A percentile compares a stretch with the other conserved stretches of the same genome.
phyloP scores from a whole-genome alignment of 768 basidiomycete species.

The Termitomyces sp. region DNA sequence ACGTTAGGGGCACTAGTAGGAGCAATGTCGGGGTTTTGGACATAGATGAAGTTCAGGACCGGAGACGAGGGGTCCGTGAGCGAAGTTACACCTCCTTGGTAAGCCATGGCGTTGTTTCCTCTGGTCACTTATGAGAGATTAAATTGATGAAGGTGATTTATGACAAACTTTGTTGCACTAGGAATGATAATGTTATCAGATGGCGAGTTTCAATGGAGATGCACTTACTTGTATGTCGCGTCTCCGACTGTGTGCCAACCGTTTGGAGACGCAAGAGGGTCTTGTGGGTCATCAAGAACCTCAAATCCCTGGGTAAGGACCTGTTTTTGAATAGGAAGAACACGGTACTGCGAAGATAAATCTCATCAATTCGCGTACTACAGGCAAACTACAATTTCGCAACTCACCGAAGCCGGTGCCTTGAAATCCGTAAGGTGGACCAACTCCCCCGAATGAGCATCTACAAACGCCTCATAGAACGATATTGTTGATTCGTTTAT shows the following conservation, averaged over 20 bases:
- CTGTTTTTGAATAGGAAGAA: slow-evolving; percentile 45
- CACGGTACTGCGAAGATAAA: slow-evolving; percentile 30
- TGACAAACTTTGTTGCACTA: slow-evolving; percentile 4
- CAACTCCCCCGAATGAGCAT: slow-evolving; percentile 51
- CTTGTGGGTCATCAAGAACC: slow-evolving; percentile 42
- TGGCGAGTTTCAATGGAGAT: too few species aligned
- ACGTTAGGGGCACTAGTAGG: slow-evolving; percentile 37
- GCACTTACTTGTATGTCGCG: slow-evolving; percentile 9
- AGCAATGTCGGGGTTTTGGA: slow-evolving; percentile 21
- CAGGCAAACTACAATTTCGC: too few species aligned
- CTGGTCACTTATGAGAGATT: slow-evolving; percentile 9
- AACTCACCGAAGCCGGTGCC: slow-evolving; percentile 35
- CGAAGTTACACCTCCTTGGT: slow-evolving; percentile 24
- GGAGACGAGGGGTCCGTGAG: slow-evolving; percentile 35
- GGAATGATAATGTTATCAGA: not conserved
- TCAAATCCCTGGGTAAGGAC: slow-evolving; percentile 42
- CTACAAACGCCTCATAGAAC: slow-evolving; percentile 58
- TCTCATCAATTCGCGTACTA: not conserved
- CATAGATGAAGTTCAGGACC: slow-evolving; percentile 37
- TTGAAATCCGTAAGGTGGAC: slow-evolving; percentile 52
- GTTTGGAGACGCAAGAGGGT: slow-evolving; percentile 41
- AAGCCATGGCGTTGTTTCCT: slow-evolving; percentile 37
- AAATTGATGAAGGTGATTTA: not conserved
- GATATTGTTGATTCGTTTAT: slow-evolving; percentile 30
- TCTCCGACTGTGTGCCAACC: slow-evolving; percentile 34